These are phyloP conservation scores for Apophysomyces variabilis DNA, from an alignment of 371 early-diverging fungal species.

Conservation along the genomic window DNA sequence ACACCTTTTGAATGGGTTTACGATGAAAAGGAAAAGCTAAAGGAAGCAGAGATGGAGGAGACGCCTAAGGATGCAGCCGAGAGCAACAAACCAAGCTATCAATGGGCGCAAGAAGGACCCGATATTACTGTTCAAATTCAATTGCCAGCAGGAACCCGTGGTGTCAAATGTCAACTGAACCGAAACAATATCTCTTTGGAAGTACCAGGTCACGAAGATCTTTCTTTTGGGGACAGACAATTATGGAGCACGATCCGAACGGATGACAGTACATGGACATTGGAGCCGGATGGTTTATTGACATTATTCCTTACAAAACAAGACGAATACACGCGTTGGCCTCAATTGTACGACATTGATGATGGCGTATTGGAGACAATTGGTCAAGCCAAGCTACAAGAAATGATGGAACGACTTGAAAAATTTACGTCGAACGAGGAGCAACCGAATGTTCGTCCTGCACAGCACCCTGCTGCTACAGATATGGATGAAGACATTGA, in stretches of 20 bases:
- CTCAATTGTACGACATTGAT: conserved; percentile 72
- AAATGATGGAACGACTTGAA: conserved; percentile 62
- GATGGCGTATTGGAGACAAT: conserved; percentile 79
- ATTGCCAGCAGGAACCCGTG: conserved; percentile 58
- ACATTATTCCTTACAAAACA: conserved; percentile 71
- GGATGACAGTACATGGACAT: conserved; percentile 74
- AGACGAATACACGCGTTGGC: conserved; percentile 74
- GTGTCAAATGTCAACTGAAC: conserved; percentile 59
- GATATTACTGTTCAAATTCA: conserved; percentile 71
- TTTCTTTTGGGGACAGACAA: conserved; percentile 40
- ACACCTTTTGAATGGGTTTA: conserved; percentile 30
- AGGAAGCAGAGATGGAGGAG: conserved; percentile 30
- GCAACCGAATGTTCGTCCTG: conserved; percentile 18
- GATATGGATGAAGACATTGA: conserved; percentile 77
- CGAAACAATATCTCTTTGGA: conserved; percentile 52
- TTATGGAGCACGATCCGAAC: conserved; percentile 57
- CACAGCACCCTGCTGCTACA: conserved; percentile 58
- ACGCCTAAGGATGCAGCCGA: conserved; percentile 23
- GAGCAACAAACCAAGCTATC: conserved; percentile 41
- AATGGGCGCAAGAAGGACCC: conserved; percentile 73
- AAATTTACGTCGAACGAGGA: conserved; percentile 63
- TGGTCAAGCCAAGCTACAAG: conserved; percentile 63
- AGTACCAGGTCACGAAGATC: conserved; percentile 31
- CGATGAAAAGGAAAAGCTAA: conserved; percentile 18
- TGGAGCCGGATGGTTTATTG: conserved; percentile 62